Base-by-base conservation (phyloP, 805 yeast species). In the Saccharomycodes ludwigii region DNA sequence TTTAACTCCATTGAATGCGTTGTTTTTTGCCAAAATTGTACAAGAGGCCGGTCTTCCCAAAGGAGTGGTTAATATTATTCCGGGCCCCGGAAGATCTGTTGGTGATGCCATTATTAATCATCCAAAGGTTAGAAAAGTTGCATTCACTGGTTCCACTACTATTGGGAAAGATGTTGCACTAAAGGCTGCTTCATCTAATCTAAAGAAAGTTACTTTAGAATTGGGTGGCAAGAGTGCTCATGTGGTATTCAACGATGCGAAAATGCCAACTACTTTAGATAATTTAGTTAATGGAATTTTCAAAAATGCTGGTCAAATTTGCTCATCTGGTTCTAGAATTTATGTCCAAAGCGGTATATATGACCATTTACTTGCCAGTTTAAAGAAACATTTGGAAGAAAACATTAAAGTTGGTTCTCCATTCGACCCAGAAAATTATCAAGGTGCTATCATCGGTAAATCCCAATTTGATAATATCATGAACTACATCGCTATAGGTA, bases 221-320 rank as follows among this genome's bases (percentile, higher is more conserved):
- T 66, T 78, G 47, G 91, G 91, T 58, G 91, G 91, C 58, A 79
- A 79, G 57, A 76, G 85, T 37, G 81, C 86, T 47, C 75, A 77
- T 53, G 67, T 79, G 47, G 75, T 79, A 25, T 78, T 78, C 50
- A 63, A 69, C 43, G 91, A 79, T 53, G 79, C 77, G 39, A 62
- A 75, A 40, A 61, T 69, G 33, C 52, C 52, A 24, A 30, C 27
- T n/a, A 54, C 67, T 30, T 50, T 62, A 29, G 54, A 63, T 34
- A 65, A 67, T 50, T 65, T 77, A 46, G 63, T 73, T 32, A 58
- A 66, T 30, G 84, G 84, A 63, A 79, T 79, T 47, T 76, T 76
- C 65, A 71, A 66, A 63, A 78, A 78, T 60, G 76, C 84, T 40
- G 88, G 86, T 58, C 85, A 79, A 61, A 81, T 79, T 36, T 79